Percentiles rank a stretch among this genome's conserved stretches.
Evolutionary conservation across 768 basidiomycete species (phyloP).

Genomic region (Gloeopeniophorella convolvens): DNA sequence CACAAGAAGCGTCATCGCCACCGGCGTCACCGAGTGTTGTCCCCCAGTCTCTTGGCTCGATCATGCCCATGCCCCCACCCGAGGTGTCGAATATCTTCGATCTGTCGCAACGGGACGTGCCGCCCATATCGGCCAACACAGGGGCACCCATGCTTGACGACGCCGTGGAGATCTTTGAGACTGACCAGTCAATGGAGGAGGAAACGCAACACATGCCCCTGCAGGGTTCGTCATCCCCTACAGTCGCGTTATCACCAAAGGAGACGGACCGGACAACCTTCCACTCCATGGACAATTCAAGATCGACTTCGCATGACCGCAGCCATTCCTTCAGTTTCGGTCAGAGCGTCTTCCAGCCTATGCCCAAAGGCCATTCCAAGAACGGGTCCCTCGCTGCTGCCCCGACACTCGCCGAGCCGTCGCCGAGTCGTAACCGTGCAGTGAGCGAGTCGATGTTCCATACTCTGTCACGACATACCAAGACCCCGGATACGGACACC

Average conservation of each 20-base stretch:
- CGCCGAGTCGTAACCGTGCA: constrained; percentile 41
- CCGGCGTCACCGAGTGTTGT: constrained; percentile 17
- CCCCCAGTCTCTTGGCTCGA: constrained; percentile 22
- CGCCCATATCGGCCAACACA: constrained; percentile 34
- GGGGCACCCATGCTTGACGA: constrained; percentile 29
- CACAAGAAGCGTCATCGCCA: constrained; percentile 18
- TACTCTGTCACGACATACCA: constrained; percentile 39
- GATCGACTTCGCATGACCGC: constrained; percentile 38
- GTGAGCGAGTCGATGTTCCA: constrained; percentile 62
- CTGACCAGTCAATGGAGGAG: constrained; percentile 22
- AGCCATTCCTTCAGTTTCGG: constrained; percentile 67
- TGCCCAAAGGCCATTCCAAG: constrained; percentile 25
- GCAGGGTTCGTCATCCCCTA: background rate
- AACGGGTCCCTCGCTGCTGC: background rate
- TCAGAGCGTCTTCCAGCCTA: constrained; percentile 54
- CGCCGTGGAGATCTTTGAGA: constrained; percentile 33
- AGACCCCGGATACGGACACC: constrained; percentile 54
- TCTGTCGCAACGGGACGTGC: constrained; percentile 49
- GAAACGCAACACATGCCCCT: constrained; percentile 15
- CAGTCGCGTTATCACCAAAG: constrained; percentile 3
- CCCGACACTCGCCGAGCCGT: constrained; percentile 2
- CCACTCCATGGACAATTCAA: constrained; percentile 19
- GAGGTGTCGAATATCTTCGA: constrained; percentile 52
- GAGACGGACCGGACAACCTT: constrained; percentile 4
- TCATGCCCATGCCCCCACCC: constrained; percentile 37